Evolutionary conservation across 352 stramenopile species (phyloP), one percentile per base, ranked within the genome.

Genomic region (Plasmopara muralis): DNA sequence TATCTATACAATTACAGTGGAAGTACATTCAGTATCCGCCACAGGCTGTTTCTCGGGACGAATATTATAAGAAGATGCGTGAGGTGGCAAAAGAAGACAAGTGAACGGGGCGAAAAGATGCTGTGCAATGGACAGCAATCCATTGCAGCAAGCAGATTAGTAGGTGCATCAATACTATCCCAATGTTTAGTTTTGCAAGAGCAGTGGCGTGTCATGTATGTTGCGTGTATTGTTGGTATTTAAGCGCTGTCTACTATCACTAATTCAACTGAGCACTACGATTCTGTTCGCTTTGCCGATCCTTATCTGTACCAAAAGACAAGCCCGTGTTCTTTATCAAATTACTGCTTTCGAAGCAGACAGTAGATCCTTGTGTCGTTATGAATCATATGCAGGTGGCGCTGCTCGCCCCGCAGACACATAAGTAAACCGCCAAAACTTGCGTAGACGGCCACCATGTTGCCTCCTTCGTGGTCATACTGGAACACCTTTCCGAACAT

Each of bases 401-500:
- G 74, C 74, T 98, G 93, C 72, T 99, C 95, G 47, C 95, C 95
- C 30, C 91, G 95, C 59, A 99, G 75, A 64, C 92, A 93, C 95
- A 98, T 98, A 55, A 99, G 81, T 58, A 99, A 71, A 33, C 96
- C 96, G 50, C 96, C 96, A 74, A 97, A 99, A 52, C 87, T 98
- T 46, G 95, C 87, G 50, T 96, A 96, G 68, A 98, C 96, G 28
- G 89, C 78, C 34, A 97, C 85, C 53, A 87, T 85, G 57, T 95
- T 95, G 68, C 94, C 91, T 50, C 94, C 95, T 56, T 97, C 83
- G 70, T 98, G 95, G 57, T 95, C 83, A 62, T 98, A 97, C 69
- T 98, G 88, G 79, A 98, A 99, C 25, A 98, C 90, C 57, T 97
- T 95, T 61, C 96, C 96, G 74, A 98, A 97, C 95, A 98, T 99